phyloP scores from a whole-genome alignment of 1,139 yeast genomes.

The Candida freyschussii region DNA sequence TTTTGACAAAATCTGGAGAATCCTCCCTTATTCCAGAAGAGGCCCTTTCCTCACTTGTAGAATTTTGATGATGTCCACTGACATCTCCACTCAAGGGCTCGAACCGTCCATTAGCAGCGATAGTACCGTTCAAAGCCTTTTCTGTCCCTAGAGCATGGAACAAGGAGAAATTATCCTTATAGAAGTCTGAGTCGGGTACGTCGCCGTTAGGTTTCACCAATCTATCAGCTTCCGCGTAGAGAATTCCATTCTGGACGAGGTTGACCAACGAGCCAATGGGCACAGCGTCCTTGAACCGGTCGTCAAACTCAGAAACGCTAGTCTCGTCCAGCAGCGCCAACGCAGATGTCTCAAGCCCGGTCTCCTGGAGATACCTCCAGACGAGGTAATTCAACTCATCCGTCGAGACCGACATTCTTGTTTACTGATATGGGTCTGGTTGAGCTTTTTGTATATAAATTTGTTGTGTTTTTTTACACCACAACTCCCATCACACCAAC shows the following conservation, averaged over 20 bases:
- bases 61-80: constrained; percentile 1
- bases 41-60: neutral
- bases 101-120: constrained; percentile 30
- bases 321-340: constrained; percentile 78
- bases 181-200: constrained; percentile 20
- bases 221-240: constrained; percentile 56
- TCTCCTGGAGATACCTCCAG: constrained; percentile 91
- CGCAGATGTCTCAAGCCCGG: constrained; percentile 75
- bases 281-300: constrained; percentile 41
- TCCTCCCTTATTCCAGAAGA: constrained; percentile 7
- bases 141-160: constrained; percentile 36
- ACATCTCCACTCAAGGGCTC: constrained; percentile 19
- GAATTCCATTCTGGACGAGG: constrained; percentile 79
- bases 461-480: neutral
- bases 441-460: no score
- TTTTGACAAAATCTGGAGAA: constrained; percentile 29
- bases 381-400: constrained; percentile 84
- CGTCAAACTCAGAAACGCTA: constrained; percentile 55
- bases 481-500: no score
- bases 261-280: constrained; percentile 76
- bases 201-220: constrained; percentile 35
- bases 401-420: constrained; percentile 71
- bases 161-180: constrained; percentile 30
- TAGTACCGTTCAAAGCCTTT: constrained; percentile 27
- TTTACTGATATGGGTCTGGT: neutral